Base-by-base conservation (phyloP, 2,329 filamentous ascomycete species). In the Fusarium secorum region DNA sequence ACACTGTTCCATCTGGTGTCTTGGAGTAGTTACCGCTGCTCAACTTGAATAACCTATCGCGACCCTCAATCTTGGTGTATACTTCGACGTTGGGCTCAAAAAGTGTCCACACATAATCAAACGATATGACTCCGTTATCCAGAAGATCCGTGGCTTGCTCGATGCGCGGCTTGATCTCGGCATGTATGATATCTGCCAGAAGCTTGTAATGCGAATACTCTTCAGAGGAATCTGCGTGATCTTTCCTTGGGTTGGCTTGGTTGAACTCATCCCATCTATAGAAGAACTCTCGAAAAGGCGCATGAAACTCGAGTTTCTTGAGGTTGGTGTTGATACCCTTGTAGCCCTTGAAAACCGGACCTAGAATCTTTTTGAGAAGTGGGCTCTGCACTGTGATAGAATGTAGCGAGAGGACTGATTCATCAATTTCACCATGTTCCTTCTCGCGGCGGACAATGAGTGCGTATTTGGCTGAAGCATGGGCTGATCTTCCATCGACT, bases 61-160 rank as follows among this genome's bases (percentile, higher is more conserved):
- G 26, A 3, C 62, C 64, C 13, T 61, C 28, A 5, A 54, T 10
- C 9, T 30, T 45, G 18, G 55, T 38, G 30, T 66, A 61, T 22
- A 66, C 22, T 22, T 67, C 55, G 5, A 32, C 17, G 0, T 35
- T 49, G 4, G 55, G 62, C 13, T 61, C 49, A 30, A 67, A 66
- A 8, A 67, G 49, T 2, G 64, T 44, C 55, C 62, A 67, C 11
- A 66, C 48, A 28, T 56, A 67, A 13, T 67, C 49, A 32, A 66
- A 67, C 1, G 42, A 55, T 18, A 67, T 61, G 15, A 67, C 62
- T 1, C 32, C 15, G 9, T 56, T 66, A 1, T 48, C 18, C 9
- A 61, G 4, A 17, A 61, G 41, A 26, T 66, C 64, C 7, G n/a
- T 17, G 18, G 33, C 33, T 24, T 67, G 44, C 5, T 66, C 64